Evolutionary conservation across 2,329 filamentous ascomycete species (phyloP).

Genomic region (Magnaporthiopsis rhizophila): DNA sequence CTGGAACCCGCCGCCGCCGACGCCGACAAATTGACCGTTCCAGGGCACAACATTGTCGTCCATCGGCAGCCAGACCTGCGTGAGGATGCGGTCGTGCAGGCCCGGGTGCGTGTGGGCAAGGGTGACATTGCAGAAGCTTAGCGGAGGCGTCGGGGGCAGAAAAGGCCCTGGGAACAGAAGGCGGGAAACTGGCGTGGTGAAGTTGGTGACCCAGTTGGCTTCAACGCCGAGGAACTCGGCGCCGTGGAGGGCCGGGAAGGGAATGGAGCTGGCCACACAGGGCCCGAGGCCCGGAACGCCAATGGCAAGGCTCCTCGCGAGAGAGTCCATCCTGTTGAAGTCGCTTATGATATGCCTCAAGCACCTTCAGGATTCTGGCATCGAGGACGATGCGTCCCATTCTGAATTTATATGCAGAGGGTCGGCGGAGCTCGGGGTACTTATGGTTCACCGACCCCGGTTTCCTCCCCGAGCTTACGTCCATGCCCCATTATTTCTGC

Average conservation of each 20-base stretch:
- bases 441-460: no score
- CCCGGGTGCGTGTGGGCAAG: slow-evolving; percentile 28
- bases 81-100: slow-evolving; percentile 23
- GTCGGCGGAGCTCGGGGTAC: no score
- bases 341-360: background rate
- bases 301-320: background rate
- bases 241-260: background rate
- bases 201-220: background rate
- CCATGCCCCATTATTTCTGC: no score
- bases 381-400: no score
- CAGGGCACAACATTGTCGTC: slow-evolving; percentile 14
- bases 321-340: background rate
- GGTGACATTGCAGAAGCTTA: slow-evolving; percentile 28
- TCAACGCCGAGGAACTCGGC: background rate
- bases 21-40: slow-evolving; percentile 25
- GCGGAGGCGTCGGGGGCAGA: no score
- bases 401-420: no score
- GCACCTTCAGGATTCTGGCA: no score
- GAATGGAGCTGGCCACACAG: background rate
- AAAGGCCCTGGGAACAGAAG: background rate
- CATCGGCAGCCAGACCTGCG: slow-evolving; percentile 24
- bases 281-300: background rate
- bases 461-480: no score
- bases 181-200: background rate
- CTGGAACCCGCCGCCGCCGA: slow-evolving; percentile 23